Evolutionary conservation across 2,329 filamentous ascomycete species (phyloP), one percentile per base, ranked within the genome.

Genomic region (Rhinocladiella similis): DNA sequence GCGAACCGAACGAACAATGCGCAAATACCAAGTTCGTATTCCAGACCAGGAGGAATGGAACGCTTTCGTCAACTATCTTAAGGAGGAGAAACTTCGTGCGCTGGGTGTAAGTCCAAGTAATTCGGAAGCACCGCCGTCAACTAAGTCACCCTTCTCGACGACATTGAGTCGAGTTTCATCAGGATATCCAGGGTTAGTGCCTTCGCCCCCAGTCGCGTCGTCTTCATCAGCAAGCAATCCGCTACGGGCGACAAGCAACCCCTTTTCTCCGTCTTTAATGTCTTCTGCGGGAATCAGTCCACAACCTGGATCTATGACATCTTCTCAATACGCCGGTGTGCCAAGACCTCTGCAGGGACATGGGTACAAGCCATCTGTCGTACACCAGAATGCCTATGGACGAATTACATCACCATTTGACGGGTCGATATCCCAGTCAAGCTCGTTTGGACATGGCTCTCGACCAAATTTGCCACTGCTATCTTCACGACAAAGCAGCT

Each of bases 71-170:
- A 83, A 88, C 53, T 87, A 88, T 63, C 77, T 97, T 35, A 86
- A 90, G 64, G 94, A 99, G 75, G 91, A 93, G 59, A 99, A 97
- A 75, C 80, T 99, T 50, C 86, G 91, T 59, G 92, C 93, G 49
- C 80, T 99, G 53, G 94, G 94, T 62, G 94, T 97, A 12, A 91
- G 85, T 16, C 81, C 90, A 59, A 89, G 86, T 35, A 85, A 88
- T 47, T 87, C 91, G 5, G 90, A 94, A 50, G 83, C 85, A 10
- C 75, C 76, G 25, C 75, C 82, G 58, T 73, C 80, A 50, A 76
- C 41, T 87, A 63, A 47, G 14, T 93, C 91, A 13, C 86, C 87
- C 9, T 83, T 77, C n/a, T 78, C 78, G 3, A 80, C 82, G 9
- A 77, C 80, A 49, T 77, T 87, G 63, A 87, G 85, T 66, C 87